Evolutionary conservation across 176 grass and related monocot genomes (phyloP), one percentile per base, ranked within the genome.

Genomic region (Poa annua): DNA sequence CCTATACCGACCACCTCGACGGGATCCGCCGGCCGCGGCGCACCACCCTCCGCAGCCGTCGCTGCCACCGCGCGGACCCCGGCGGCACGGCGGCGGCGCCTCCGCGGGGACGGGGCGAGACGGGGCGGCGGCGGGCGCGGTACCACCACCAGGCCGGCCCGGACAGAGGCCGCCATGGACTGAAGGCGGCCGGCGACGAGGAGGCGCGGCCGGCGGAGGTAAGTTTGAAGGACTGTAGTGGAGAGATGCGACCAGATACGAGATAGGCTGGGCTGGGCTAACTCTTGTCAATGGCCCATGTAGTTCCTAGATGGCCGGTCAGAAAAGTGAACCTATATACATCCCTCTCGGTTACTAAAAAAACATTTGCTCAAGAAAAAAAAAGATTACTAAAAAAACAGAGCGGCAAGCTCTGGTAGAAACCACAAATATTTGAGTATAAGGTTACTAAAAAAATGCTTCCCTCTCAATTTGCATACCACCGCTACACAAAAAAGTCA

Each of bases 1-100:
- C 96, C 96, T 11, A 96, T 87, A 52, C 91, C 96, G 54, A 96
- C 89, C 34, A 98, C 91, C 87, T 96, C 91, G n/a, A 98, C 96
- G 26, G 91, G 87, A 20, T 93, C 93, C 70, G 60, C 42, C 20
- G 48, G 54, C 4, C 71, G 22, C 29, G 76, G 49, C n/a, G 45
- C 25, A 11, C 25, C 81, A 2, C 48, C 65, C 34, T 10, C 79
- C 36, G 26, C 38, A 57, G 36, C 61, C 12, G 57, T 73, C 35
- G 84, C 35, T 36, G 44, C 59, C 10, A 63, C 63, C 45, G 84
- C 55, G 29, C 78, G 74, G 69, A 87, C 71, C 16, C 67, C 52
- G 29, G 85, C 20, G 34, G 60, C 52, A 57, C 33, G 25, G 33
- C 74, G 13, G 65, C 54, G 63, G 75, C 41, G 51, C 39, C 80